phyloP scores from a whole-genome alignment of 2,329 filamentous ascomycete genomes.

The Mycogone perniciosa region DNA sequence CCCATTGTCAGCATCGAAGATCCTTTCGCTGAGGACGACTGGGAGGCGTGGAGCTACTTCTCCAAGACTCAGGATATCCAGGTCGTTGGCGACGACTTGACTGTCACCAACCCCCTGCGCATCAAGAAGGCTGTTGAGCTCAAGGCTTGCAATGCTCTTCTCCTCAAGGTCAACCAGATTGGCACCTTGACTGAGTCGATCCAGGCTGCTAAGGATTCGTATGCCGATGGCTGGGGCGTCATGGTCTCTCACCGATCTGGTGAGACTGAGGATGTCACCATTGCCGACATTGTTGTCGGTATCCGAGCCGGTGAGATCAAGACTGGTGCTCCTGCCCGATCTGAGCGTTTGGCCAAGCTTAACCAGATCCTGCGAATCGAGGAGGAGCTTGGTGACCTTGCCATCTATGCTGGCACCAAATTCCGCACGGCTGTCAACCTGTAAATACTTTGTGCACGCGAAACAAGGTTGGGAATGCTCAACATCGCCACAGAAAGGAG shows the following conservation, averaged over 20 bases:
- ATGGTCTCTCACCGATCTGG: conserved; percentile 99
- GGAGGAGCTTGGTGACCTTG: conserved; percentile 92
- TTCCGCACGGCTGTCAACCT: conserved; percentile 90
- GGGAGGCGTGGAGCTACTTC: conserved; percentile 99
- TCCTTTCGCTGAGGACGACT: conserved; percentile 98
- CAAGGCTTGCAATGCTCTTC: conserved; percentile 96
- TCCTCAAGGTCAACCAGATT: conserved; percentile 99
- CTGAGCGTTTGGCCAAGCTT: conserved; percentile 97
- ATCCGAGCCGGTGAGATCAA: conserved; percentile 97
- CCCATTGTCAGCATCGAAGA: conserved; percentile 99
- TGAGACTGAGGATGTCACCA: conserved; percentile 99
- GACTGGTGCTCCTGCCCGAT: conserved; percentile 92
- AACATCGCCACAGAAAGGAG: background rate
- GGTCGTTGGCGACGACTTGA: conserved; percentile 97
- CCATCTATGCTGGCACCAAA: conserved; percentile 83
- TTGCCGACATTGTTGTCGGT: conserved; percentile 95
- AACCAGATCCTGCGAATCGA: conserved; percentile 99
- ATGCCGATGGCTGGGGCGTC: conserved; percentile 92
- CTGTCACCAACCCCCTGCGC: conserved; percentile 95
- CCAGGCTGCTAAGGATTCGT: conserved; percentile 98
- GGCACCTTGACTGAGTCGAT: conserved; percentile 98
- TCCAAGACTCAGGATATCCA: conserved; percentile 98
- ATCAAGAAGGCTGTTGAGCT: conserved; percentile 99
- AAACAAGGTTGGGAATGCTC: background rate
- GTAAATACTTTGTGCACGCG: conserved; percentile 41